Evolutionary conservation across 1,284 basidiomycete genomes (phyloP), one percentile per base, ranked within the genome.

Genomic region (Trichosporon sp.): DNA sequence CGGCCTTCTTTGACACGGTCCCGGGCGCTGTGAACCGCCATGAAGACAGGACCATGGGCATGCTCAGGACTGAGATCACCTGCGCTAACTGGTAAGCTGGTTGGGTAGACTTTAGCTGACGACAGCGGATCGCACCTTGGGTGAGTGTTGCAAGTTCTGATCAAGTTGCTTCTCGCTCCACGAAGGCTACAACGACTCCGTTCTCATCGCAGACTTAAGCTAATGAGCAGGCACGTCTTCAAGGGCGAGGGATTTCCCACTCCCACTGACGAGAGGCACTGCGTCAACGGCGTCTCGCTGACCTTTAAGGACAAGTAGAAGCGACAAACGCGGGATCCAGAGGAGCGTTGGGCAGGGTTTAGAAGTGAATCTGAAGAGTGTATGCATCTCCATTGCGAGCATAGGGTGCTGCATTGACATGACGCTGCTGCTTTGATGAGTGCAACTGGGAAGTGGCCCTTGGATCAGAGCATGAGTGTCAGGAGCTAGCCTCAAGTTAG

Each of bases 1-100:
- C 94, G n/a, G 94, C 94, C 0, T 98, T 96, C 87, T 98, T 92
- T 81, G 94, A 96, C 79, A 92, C 93, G 2, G 90, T 97, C 71
- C 95, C 94, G 0, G 95, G 94, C 43, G 93, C 95, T 12, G 92
- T 97, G n/a, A 87, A 83, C 69, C 87, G 86, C 54, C 83, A 85
- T 65, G 81, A 83, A 64, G 85, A 86, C 76, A 73, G 75, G 32
- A 82, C 83, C 11, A 83, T 84, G 76, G 84, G 85, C 59, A 85
- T 85, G 84, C 78, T 75, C 37, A 78, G 83, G 5, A 83, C 80
- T 14, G 83, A 84, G 76, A 84, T 84, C 37, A 73, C 79, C 8
- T 84, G 83, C 70, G 78, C 81, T 64, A 84, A 83, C 71, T 84
- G 83, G 79, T 80, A 67, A 73, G 78, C 75, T 66, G 89, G 12